These are phyloP conservation scores for Herpetomonas samuelpessoai DNA, from an alignment of 208 protist genomes.

Conservation along the genomic window DNA sequence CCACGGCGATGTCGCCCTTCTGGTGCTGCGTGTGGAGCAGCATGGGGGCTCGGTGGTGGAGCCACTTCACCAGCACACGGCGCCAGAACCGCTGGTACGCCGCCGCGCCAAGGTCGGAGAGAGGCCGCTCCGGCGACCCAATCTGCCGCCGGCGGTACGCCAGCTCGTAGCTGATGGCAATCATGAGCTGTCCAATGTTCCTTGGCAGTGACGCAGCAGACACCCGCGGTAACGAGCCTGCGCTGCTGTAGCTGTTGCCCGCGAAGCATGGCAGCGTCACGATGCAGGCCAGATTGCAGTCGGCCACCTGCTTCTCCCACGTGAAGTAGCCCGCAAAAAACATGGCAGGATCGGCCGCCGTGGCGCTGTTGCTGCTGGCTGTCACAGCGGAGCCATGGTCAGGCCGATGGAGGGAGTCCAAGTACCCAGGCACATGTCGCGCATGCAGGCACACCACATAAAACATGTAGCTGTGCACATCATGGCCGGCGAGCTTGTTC, in stretches of 20 bases:
- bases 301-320: slow-evolving; percentile 95
- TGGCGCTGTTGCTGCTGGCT: neutral
- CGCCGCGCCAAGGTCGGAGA: slow-evolving; percentile 97
- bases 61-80: slow-evolving; percentile 55
- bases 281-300: slow-evolving; percentile 99
- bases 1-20: neutral
- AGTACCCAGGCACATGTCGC: slow-evolving; percentile 68
- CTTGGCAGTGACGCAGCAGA: slow-evolving; percentile 9
- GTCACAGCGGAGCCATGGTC: neutral
- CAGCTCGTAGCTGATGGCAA: slow-evolving; percentile 97
- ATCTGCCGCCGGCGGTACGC: slow-evolving; percentile 93
- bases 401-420: slow-evolving; percentile 24
- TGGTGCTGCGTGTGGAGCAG: neutral
- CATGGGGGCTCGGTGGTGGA: slow-evolving; percentile 15
- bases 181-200: slow-evolving; percentile 97
- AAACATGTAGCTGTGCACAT: slow-evolving; percentile 88
- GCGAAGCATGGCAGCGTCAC: slow-evolving; percentile 96
- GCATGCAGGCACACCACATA: slow-evolving; percentile 85
- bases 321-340: slow-evolving; percentile 98
- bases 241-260: slow-evolving; percentile 8
- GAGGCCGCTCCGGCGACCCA: slow-evolving; percentile 98
- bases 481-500: slow-evolving; percentile 87
- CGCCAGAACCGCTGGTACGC: slow-evolving; percentile 93
- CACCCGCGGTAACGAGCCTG: neutral
- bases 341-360: slow-evolving; percentile 29